Percentiles rank a stretch among this genome's conserved stretches.
Conservation (phyloP, 306 rosid genomes). For the Gillenia trifoliata region DNA sequence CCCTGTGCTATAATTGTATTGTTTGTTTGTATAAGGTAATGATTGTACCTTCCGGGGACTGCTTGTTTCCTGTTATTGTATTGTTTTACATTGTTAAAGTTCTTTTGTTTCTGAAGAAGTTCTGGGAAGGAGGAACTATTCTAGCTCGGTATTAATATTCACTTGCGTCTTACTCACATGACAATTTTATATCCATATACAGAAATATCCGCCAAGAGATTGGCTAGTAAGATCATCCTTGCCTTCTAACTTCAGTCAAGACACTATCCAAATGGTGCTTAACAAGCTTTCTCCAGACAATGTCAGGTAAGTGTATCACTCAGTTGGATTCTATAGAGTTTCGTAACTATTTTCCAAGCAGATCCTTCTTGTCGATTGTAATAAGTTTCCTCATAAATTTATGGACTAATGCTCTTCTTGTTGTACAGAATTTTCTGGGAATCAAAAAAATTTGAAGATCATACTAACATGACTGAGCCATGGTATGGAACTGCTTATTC, state of each 20-base stretch:
- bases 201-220: conserved; percentile 87
- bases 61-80: neutral
- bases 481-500: conserved; percentile 94
- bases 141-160: neutral
- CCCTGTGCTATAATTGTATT: neutral
- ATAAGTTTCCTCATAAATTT: conserved; percentile 12
- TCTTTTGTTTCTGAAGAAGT: neutral
- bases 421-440: conserved; percentile 85
- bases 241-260: conserved; percentile 62
- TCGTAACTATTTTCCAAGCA: neutral
- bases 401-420: neutral
- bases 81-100: neutral
- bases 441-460: conserved; percentile 72
- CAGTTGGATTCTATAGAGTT: neutral
- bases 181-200: conserved; percentile 21
- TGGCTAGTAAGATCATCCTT: conserved; percentile 82
- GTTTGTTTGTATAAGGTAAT: neutral
- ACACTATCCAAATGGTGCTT: conserved; percentile 54
- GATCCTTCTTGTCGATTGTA: neutral
- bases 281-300: conserved; percentile 75
- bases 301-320: conserved; percentile 53
- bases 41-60: neutral
- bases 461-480: conserved; percentile 69
- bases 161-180: conserved; percentile 3
- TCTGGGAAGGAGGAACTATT: neutral